phyloP scores from a whole-genome alignment of 1,139 yeast genomes.

The Suhomyces choctaworum region DNA sequence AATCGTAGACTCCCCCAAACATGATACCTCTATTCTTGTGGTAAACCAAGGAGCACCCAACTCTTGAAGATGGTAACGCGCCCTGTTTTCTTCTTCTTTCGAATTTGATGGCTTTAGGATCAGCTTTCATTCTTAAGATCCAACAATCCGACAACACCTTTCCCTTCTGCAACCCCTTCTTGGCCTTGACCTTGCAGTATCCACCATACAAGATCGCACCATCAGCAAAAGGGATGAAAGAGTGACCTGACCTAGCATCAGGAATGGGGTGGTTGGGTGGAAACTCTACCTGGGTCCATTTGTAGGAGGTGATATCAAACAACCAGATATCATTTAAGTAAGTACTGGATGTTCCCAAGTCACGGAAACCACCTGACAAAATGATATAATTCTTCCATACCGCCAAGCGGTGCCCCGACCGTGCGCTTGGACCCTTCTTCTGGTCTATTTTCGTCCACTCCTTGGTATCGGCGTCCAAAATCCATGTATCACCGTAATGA shows the following conservation, averaged over 20 bases:
- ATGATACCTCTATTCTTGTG: conserved; percentile 92
- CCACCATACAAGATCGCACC: conserved; percentile 94
- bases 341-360: conserved; percentile 79
- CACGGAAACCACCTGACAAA: conserved; percentile 91
- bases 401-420: conserved; percentile 91
- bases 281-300: conserved; percentile 88
- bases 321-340: conserved; percentile 89
- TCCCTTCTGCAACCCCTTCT: conserved; percentile 87
- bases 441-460: conserved; percentile 89
- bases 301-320: conserved; percentile 83
- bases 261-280: conserved; percentile 82
- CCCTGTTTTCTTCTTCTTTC: conserved; percentile 91
- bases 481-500: conserved; percentile 96
- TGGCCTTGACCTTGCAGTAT: conserved; percentile 88
- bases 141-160: conserved; percentile 88
- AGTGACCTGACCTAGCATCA: conserved; percentile 93
- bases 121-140: conserved; percentile 85
- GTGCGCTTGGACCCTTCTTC: conserved; percentile 74
- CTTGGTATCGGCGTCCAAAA: conserved; percentile 75
- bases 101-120: conserved; percentile 77
- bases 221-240: conserved; percentile 75
- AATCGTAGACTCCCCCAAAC: conserved; percentile 96
- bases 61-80: conserved; percentile 85
- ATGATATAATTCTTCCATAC: conserved; percentile 89
- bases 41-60: conserved; percentile 87